Evolutionary conservation across 345 rosid genomes (phyloP).

Genomic region (Mallotus nudiflorus): DNA sequence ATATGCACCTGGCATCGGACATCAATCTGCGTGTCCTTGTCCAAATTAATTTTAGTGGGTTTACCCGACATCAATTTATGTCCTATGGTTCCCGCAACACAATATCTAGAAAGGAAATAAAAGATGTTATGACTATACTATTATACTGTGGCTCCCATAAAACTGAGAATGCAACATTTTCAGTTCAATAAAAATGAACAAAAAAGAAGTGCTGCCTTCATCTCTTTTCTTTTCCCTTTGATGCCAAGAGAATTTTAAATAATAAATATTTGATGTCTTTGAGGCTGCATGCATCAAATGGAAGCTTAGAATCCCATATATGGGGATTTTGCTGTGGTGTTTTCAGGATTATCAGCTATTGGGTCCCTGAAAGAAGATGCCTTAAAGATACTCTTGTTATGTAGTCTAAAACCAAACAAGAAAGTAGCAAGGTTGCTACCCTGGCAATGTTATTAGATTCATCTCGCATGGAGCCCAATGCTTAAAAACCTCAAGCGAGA

Average conservation of each 20-base stretch:
- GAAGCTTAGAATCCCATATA: neutral
- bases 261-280: neutral
- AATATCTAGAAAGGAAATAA: slow-evolving; percentile 47
- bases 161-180: neutral
- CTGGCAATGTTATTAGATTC: slow-evolving; percentile 91
- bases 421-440: slow-evolving; percentile 43
- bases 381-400: neutral
- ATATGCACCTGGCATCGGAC: slow-evolving; percentile 84
- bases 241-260: neutral
- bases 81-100: slow-evolving; percentile 93
- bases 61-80: slow-evolving; percentile 87
- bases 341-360: neutral
- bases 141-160: neutral
- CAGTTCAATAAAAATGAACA: no score
- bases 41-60: slow-evolving; percentile 75
- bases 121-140: neutral
- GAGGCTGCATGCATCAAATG: neutral
- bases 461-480: slow-evolving; percentile 88
- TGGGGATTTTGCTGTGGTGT: neutral
- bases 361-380: neutral
- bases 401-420: slow-evolving; percentile 1
- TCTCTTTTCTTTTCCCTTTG: no score
- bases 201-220: no score
- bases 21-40: slow-evolving; percentile 77
- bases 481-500: slow-evolving; percentile 91